phyloP scores from a whole-genome alignment of 2,329 filamentous ascomycete species.

The Ceratocystis lukuohia region DNA sequence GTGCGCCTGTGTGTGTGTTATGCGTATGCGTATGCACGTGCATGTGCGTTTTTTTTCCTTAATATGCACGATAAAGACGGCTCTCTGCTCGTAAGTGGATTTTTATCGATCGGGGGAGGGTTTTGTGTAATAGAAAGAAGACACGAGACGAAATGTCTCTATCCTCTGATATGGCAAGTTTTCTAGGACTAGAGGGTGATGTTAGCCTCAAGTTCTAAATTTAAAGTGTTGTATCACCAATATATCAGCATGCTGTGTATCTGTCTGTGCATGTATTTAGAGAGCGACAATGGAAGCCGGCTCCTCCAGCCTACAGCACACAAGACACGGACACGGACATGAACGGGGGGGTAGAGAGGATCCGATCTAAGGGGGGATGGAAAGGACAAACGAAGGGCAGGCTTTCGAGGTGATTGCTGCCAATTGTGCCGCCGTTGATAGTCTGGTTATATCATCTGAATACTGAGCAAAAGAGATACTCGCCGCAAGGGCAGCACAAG shows the following conservation, averaged over 20 bases:
- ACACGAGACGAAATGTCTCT: background rate
- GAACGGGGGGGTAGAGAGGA: too few species aligned
- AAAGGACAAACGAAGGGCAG: too few species aligned
- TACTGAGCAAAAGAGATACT: too few species aligned
- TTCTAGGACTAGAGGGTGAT: background rate
- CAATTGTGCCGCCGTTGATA: too few species aligned
- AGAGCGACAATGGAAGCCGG: background rate
- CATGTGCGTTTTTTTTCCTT: background rate
- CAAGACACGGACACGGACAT: background rate
- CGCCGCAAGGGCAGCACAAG: too few species aligned
- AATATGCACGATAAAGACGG: background rate
- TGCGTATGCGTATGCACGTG: background rate
- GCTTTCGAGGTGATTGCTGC: too few species aligned
- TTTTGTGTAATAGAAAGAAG: constrained; percentile 1
- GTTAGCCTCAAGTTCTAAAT: background rate
- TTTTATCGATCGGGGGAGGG: background rate
- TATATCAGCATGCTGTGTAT: background rate
- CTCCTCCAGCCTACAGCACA: background rate
- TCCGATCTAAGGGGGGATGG: too few species aligned
- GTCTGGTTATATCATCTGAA: too few species aligned
- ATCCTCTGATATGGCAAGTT: background rate
- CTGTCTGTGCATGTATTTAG: background rate
- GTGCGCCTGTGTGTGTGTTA: background rate
- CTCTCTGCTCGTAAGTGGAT: background rate
- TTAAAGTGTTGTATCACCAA: background rate